These are phyloP conservation scores for Funneliformis mosseae DNA, from an alignment of 192 early-diverging fungal species.

Conservation along the genomic window DNA sequence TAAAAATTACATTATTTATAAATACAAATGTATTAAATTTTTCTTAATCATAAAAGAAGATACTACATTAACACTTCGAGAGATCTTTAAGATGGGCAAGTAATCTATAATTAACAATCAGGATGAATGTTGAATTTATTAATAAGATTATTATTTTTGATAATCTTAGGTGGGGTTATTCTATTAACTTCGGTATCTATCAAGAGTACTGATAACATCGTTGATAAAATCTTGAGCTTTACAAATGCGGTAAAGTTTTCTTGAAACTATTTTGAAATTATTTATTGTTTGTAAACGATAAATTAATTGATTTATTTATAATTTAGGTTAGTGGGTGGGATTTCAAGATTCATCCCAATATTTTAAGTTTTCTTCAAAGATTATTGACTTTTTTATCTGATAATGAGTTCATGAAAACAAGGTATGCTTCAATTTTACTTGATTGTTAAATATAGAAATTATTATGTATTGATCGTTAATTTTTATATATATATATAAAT, in stretches of 20 bases:
- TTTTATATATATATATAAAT: too few relatives aligned
- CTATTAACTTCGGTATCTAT: not conserved
- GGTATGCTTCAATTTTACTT: not conserved
- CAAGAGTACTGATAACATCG: not conserved
- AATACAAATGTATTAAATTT: not conserved
- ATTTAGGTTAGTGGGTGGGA: not conserved
- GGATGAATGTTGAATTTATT: not conserved
- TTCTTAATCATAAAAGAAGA: not conserved
- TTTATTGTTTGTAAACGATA: too few relatives aligned
- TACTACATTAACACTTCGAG: not conserved
- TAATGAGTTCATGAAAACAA: not conserved
- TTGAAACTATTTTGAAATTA: not conserved
- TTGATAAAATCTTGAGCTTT: not conserved
- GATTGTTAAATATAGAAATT: too few relatives aligned
- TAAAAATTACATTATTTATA: not conserved
- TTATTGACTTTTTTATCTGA: not conserved
- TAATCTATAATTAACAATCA: not conserved
- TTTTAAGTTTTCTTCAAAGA: not conserved
- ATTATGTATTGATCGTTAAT: too few relatives aligned
- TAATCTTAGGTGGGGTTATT: not conserved
- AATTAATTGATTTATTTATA: not conserved
- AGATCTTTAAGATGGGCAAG: not conserved
- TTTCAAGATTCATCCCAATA: not conserved
- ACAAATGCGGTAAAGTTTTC: not conserved
- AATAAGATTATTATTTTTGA: not conserved